A percentile compares a stretch with the other conserved stretches of the same genome.
Evolutionary conservation across 306 rosid genomes (phyloP).

Genomic region (Cicer pinnatifidum): DNA sequence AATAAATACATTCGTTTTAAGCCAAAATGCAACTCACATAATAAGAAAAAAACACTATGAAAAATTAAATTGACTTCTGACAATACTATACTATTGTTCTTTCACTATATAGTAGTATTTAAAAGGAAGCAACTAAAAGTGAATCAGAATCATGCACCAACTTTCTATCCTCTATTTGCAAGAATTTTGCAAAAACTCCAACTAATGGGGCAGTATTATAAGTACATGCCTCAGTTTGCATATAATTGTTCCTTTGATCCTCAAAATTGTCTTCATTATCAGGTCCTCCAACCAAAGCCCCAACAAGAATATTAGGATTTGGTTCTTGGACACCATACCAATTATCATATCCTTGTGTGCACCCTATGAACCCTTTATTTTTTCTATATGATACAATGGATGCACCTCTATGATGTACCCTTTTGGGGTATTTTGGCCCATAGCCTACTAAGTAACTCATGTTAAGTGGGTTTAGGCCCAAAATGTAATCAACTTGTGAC

Average conservation of each 20-base stretch:
- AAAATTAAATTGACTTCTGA: constrained; percentile 1
- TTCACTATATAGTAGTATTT: constrained; percentile 6
- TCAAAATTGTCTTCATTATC: constrained; percentile 62
- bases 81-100: constrained; percentile 19
- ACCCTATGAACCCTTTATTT: constrained; percentile 82
- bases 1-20: constrained; percentile 18
- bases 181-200: constrained; percentile 74
- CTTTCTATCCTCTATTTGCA: constrained; percentile 46
- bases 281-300: constrained; percentile 92
- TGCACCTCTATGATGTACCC: constrained; percentile 86
- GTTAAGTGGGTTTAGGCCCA: constrained; percentile 74
- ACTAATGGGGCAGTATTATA: constrained; percentile 86
- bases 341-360: constrained; percentile 87
- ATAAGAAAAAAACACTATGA: not conserved
- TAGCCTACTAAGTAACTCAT: constrained; percentile 81
- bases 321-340: constrained; percentile 63
- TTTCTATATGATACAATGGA: constrained; percentile 72
- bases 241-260: constrained; percentile 67
- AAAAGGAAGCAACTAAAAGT: constrained; percentile 56
- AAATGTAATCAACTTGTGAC: constrained; percentile 72
- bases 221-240: constrained; percentile 97
- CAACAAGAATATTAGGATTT: constrained; percentile 73
- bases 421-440: constrained; percentile 64
- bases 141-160: constrained; percentile 44
- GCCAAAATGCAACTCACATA: constrained; percentile 34